A percentile compares a stretch with the other conserved stretches of the same genome.
Conservation (phyloP, 257 asterid species). For the Forsythia suspensa region DNA sequence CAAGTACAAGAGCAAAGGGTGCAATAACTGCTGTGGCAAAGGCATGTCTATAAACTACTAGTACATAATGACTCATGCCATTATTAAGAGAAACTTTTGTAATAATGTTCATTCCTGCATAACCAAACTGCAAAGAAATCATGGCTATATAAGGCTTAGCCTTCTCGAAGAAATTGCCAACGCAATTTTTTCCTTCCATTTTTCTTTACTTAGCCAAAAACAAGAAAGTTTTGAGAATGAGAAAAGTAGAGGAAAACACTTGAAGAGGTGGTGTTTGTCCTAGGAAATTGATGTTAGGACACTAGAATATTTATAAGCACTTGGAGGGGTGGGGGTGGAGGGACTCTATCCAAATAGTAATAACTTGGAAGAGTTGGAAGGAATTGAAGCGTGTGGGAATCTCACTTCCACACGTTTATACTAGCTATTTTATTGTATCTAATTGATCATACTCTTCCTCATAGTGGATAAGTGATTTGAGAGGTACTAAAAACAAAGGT, state of each 20-base stretch:
- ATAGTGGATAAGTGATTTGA: constrained; percentile 43
- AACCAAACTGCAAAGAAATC: constrained; percentile 81
- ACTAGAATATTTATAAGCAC: constrained; percentile 49
- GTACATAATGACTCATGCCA: constrained; percentile 94
- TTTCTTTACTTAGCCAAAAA: background rate
- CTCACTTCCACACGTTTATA: constrained; percentile 3
- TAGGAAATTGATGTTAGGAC: constrained; percentile 33
- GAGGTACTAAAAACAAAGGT: constrained; percentile 30
- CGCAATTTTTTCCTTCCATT: constrained; percentile 68
- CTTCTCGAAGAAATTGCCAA: constrained; percentile 42
- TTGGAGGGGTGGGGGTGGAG: background rate
- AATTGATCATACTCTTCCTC: constrained; percentile 52
- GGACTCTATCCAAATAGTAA: background rate
- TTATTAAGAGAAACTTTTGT: constrained; percentile 84
- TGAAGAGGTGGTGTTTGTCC: constrained; percentile 59
- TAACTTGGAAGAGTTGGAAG: background rate
- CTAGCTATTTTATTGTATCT: constrained; percentile 24
- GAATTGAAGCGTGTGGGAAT: background rate
- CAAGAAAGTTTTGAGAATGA: background rate
- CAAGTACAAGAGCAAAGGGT: constrained; percentile 79
- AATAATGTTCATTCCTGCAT: constrained; percentile 91
- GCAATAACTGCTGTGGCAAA: constrained; percentile 91
- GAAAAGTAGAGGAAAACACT: constrained; percentile 60
- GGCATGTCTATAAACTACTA: constrained; percentile 92
- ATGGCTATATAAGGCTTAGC: constrained; percentile 90